Conservation (phyloP, 225 moss, liverwort and hornwort species). For the Pseudisothecium myosuroides region DNA sequence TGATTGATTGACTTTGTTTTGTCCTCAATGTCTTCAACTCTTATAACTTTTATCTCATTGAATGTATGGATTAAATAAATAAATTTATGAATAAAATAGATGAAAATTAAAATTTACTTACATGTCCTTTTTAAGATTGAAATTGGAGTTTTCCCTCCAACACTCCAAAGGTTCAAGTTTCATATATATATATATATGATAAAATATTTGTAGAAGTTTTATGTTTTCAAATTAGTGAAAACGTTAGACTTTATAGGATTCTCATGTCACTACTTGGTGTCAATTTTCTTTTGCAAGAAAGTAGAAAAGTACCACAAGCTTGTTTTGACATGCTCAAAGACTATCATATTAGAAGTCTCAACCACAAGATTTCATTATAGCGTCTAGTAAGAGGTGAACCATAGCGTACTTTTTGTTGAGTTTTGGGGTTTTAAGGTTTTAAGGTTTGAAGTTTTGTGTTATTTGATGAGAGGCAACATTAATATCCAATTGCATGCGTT, state of each 20-base stretch:
- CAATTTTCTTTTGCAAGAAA: rapidly evolving
- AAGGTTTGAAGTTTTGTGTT: too few species aligned
- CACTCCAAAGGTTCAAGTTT: too few species aligned
- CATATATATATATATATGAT: too few species aligned
- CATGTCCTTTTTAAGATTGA: too few species aligned
- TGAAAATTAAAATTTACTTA: too few species aligned
- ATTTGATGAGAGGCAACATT: too few species aligned
- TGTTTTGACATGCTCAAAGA: neutral
- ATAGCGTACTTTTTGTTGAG: neutral
- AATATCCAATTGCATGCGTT: too few species aligned
- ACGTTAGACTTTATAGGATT: neutral
- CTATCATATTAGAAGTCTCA: neutral
- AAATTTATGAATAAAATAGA: too few species aligned
- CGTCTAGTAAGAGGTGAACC: neutral
- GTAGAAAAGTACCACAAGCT: neutral
- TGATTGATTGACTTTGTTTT: neutral
- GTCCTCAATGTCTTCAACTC: neutral
- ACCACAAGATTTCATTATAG: neutral
- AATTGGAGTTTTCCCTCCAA: too few species aligned
- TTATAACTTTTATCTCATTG: neutral
- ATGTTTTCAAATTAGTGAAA: neutral
- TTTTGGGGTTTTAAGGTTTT: too few species aligned
- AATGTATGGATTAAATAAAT: neutral
- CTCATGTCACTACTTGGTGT: rapidly evolving
- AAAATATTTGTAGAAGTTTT: neutral